These are phyloP conservation scores for Pyrrhoderma noxium DNA, from an alignment of 1,284 basidiomycete species.

Conservation along the genomic window DNA sequence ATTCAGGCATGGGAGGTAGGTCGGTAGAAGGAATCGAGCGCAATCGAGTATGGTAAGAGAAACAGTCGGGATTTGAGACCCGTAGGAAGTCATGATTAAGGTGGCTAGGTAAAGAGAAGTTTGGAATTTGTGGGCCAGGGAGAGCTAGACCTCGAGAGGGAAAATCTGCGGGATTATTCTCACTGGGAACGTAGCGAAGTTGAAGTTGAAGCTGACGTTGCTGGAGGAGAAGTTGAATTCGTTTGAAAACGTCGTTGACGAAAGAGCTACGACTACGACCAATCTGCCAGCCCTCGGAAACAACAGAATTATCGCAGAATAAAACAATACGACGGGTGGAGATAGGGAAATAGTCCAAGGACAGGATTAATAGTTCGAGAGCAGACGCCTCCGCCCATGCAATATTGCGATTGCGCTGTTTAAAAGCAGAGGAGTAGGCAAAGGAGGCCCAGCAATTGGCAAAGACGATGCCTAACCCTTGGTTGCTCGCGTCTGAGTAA, in stretches of 20 bases:
- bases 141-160: too few species aligned
- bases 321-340: constrained; percentile 21
- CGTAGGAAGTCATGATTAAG: too few species aligned
- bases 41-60: too few species aligned
- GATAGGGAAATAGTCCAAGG: not conserved
- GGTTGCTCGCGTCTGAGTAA: constrained; percentile 21
- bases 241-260: constrained; percentile 22
- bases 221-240: constrained; percentile 21
- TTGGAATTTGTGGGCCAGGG: too few species aligned
- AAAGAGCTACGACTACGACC: constrained; percentile 28
- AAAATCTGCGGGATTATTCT: too few species aligned
- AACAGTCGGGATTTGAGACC: too few species aligned
- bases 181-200: too few species aligned
- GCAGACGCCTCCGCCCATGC: constrained; percentile 18
- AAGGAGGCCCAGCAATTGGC: constrained; percentile 18
- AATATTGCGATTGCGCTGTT: constrained; percentile 21
- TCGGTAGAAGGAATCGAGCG: too few species aligned
- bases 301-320: constrained; percentile 32
- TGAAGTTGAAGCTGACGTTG: too few species aligned
- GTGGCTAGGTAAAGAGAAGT: too few species aligned
- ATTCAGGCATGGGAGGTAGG: too few species aligned
- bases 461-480: constrained; percentile 22
- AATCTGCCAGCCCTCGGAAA: constrained; percentile 35
- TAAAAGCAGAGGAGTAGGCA: constrained; percentile 16
- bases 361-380: constrained; percentile 15